These are phyloP conservation scores for Seminavis robusta DNA, from an alignment of 108 stramenopile species.

Conservation along the genomic window DNA sequence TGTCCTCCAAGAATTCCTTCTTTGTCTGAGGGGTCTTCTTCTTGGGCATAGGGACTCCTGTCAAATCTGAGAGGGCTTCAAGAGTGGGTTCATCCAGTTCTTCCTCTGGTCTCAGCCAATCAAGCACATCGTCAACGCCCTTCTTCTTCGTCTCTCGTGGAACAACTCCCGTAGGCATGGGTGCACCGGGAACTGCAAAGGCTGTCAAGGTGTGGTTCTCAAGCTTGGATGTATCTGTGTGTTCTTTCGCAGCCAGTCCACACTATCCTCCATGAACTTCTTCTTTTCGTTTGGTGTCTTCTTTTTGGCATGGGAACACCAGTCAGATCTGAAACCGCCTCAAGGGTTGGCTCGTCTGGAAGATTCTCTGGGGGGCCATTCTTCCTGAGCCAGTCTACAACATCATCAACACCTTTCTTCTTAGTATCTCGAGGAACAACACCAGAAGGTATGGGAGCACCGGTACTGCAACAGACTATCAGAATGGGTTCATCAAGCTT, in stretches of 20 bases:
- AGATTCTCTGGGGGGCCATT: conserved; percentile 9
- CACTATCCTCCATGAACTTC: conserved; percentile 1
- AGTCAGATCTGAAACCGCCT: neutral
- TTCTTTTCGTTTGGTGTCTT: conserved; percentile 8
- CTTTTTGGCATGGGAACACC: conserved; percentile 7
- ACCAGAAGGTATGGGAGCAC: no score
- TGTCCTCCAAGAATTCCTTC: conserved; percentile 3
- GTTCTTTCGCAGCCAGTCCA: conserved; percentile 22
- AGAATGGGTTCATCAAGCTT: conserved; percentile 10
- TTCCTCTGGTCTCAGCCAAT: neutral
- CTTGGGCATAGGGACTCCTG: conserved; percentile 3
- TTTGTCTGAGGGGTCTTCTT: neutral
- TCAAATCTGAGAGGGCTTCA: neutral
- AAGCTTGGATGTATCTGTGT: neutral
- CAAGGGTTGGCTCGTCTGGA: conserved; percentile 1
- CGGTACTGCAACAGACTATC: neutral
- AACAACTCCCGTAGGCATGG: conserved; percentile 2
- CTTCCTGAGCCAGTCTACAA: conserved; percentile 22
- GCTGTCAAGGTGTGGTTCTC: neutral
- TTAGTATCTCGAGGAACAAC: conserved; percentile 1
- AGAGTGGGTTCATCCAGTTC: conserved; percentile 1
- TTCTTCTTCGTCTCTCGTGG: neutral
- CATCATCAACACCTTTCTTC: conserved; percentile 22
- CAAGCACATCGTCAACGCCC: neutral
- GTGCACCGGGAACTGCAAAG: neutral